Conservation (phyloP, 2,329 filamentous ascomycete species). For the Saccharata proteae region DNA sequence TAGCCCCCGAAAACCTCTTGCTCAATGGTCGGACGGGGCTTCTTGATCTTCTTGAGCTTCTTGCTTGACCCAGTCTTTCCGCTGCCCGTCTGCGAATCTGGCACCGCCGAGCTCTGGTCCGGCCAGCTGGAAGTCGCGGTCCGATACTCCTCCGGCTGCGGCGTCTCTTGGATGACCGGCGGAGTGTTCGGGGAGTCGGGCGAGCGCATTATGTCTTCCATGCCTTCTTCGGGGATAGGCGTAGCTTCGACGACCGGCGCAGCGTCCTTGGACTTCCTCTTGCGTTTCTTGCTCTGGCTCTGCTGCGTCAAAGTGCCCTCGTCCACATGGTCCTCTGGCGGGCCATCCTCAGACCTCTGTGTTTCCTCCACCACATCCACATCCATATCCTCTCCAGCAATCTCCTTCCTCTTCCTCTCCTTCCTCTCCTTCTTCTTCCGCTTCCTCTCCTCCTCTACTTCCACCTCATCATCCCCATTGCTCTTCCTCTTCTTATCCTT, state of each 20-base stretch:
- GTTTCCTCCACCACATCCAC: not conserved
- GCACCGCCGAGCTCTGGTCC: not conserved
- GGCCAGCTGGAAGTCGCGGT: not conserved
- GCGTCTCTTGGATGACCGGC: not conserved
- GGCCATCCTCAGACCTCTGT: not conserved
- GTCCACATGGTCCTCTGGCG: not conserved
- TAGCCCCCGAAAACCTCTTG: not conserved
- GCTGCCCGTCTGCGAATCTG: not conserved
- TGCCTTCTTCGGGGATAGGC: not conserved
- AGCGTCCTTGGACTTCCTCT: conserved; percentile 5
- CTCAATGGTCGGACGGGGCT: not conserved
- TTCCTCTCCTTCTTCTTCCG: conserved; percentile 4
- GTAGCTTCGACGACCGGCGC: not conserved
- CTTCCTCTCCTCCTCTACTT: conserved; percentile 1
- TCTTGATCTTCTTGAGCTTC: conserved; percentile 8
- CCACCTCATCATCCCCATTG: too few relatives aligned
- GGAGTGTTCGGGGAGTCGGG: not conserved
- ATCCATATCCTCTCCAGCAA: not conserved
- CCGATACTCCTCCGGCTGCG: too few relatives aligned
- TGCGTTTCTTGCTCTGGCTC: conserved; percentile 5
- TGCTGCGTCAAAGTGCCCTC: not conserved
- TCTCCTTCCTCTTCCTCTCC: conserved; percentile 5
- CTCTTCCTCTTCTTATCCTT: not conserved
- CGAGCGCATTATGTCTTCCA: not conserved
- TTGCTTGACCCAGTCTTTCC: not conserved